Conservation (phyloP, 331 rosid genomes). For the Cydonia oblonga region DNA sequence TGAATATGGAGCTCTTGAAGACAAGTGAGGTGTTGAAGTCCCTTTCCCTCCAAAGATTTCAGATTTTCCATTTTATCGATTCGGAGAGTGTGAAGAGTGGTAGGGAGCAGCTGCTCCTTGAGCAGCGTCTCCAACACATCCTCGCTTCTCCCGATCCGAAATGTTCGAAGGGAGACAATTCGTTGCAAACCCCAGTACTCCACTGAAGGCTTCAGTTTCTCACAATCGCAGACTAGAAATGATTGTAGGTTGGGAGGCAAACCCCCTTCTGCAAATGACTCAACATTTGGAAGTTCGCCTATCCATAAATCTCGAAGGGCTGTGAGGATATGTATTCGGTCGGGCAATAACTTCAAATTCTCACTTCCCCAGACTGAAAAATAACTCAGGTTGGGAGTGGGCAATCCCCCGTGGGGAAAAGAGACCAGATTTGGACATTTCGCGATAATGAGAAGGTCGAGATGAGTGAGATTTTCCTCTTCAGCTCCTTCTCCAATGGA, state of each 20-base stretch:
- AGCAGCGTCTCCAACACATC: too few species aligned
- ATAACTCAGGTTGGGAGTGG: fast-evolving
- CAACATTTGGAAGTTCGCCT: background rate
- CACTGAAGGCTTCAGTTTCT: background rate
- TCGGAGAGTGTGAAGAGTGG: fast-evolving
- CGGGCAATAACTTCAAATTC: too few species aligned
- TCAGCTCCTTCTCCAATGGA: too few species aligned
- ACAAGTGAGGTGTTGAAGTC: too few species aligned
- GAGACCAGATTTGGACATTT: too few species aligned
- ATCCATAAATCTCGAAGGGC: fast-evolving
- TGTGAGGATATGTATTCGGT: too few species aligned
- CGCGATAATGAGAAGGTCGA: fast-evolving
- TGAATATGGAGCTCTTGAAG: too few species aligned
- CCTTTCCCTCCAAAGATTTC: too few species aligned
- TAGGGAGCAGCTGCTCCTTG: too few species aligned
- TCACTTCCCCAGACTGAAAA: fast-evolving
- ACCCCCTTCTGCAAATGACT: background rate
- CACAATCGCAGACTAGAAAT: fast-evolving
- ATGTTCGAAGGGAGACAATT: background rate
- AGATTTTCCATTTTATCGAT: fast-evolving
- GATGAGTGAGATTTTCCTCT: too few species aligned
- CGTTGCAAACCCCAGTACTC: background rate
- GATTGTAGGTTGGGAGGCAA: too few species aligned
- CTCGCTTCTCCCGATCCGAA: fast-evolving
- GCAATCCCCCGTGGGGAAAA: too few species aligned